Percentiles rank a stretch among this genome's conserved stretches.
Conservation (phyloP, 345 rosid species). For the Dovyalis caffra region DNA sequence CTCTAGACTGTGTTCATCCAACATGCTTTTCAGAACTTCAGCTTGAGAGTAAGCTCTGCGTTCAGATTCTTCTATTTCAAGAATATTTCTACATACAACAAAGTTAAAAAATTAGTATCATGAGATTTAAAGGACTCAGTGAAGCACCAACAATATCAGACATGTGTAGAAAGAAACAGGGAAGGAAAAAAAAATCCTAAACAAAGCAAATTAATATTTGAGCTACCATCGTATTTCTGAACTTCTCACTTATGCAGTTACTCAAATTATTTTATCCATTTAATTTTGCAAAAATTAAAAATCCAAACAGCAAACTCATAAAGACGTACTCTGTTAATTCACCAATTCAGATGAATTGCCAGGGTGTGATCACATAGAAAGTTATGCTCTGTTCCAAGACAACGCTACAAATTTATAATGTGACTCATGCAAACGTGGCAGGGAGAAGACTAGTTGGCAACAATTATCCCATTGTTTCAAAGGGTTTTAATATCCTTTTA, state of each 20-base stretch:
- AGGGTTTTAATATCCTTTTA: too few species aligned
- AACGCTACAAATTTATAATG: too few species aligned
- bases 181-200: background rate
- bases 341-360: background rate
- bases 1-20: slow-evolving; percentile 88
- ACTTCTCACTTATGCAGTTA: background rate
- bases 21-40: slow-evolving; percentile 58
- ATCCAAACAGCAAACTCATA: background rate
- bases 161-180: background rate
- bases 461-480: too few species aligned
- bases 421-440: too few species aligned
- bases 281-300: background rate
- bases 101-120: background rate
- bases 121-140: background rate
- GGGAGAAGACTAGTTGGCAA: too few species aligned
- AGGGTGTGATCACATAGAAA: too few species aligned
- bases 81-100: slow-evolving; percentile 49
- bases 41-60: slow-evolving; percentile 72
- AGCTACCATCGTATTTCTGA: background rate
- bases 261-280: background rate
- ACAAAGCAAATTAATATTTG: background rate
- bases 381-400: too few species aligned
- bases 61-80: slow-evolving; percentile 81
- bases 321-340: background rate
- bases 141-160: background rate